Percentiles rank a stretch among this genome's conserved stretches.
Evolutionary conservation across 169 alveolate genomes (phyloP).

Genomic region (Miamiensis avidus): DNA sequence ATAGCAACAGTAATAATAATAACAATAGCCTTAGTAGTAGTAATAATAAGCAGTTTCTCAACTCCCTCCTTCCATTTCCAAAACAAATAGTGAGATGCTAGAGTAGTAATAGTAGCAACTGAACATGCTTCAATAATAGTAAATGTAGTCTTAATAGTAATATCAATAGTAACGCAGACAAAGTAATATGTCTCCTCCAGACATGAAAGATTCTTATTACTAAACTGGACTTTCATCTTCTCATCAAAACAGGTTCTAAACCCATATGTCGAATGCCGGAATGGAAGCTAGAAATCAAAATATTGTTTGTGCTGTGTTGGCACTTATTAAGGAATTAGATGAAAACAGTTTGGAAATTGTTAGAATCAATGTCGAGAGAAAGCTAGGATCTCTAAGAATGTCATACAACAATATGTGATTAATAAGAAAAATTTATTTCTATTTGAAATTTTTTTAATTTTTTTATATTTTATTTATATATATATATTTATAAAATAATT

Average conservation of each 20-base stretch:
- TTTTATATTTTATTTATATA: too few relatives aligned
- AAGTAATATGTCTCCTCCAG: not conserved
- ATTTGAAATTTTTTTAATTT: too few relatives aligned
- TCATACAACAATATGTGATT: too few relatives aligned
- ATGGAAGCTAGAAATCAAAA: conserved; percentile 58
- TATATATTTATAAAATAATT: too few relatives aligned
- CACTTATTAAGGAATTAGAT: conserved; percentile 71
- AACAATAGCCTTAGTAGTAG: not conserved
- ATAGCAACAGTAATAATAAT: not conserved
- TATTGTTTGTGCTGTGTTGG: conserved; percentile 69
- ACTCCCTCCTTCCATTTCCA: not conserved
- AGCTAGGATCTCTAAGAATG: conserved; percentile 2
- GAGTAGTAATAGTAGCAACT: too few relatives aligned
- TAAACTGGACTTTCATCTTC: not conserved
- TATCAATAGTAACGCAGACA: too few relatives aligned
- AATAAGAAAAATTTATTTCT: too few relatives aligned
- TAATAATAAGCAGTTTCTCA: not conserved
- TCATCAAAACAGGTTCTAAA: not conserved
- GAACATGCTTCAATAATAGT: too few relatives aligned
- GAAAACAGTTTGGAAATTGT: conserved; percentile 59
- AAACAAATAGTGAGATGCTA: not conserved
- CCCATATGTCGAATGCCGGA: not conserved
- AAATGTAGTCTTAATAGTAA: not conserved
- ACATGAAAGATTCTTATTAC: not conserved
- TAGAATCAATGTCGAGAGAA: conserved; percentile 67